phyloP scores from a whole-genome alignment of 768 basidiomycete species.

The Trametes coccinea region DNA sequence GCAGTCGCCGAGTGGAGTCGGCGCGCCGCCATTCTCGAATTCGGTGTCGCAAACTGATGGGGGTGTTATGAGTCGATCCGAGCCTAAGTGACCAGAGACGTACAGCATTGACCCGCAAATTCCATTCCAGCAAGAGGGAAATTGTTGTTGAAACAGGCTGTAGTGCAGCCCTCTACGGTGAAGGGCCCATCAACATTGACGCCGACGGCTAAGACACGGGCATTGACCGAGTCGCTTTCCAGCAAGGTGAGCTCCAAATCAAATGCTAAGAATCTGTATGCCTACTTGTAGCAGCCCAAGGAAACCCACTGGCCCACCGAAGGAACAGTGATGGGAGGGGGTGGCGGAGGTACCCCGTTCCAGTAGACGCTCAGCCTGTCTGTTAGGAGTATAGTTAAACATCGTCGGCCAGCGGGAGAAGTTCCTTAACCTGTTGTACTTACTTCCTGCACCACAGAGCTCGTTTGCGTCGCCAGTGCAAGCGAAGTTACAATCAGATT shows the following conservation, averaged over 20 bases:
- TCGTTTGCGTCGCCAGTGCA: slow-evolving; percentile 62
- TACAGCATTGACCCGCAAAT: slow-evolving; percentile 38
- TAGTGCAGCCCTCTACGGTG: slow-evolving; percentile 58
- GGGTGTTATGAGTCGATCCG: slow-evolving; percentile 1
- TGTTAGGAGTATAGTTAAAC: slow-evolving; percentile 2
- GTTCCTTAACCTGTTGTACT: slow-evolving; percentile 1
- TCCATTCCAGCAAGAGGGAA: slow-evolving; percentile 42
- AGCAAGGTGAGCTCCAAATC: background rate
- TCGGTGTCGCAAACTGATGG: slow-evolving; percentile 49
- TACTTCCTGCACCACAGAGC: slow-evolving; percentile 57
- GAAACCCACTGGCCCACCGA: slow-evolving; percentile 65
- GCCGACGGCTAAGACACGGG: slow-evolving; percentile 37
- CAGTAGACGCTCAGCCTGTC: slow-evolving; percentile 61
- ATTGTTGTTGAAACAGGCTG: slow-evolving; percentile 59
- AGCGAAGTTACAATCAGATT: slow-evolving; percentile 57
- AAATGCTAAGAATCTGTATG: background rate
- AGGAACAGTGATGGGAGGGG: slow-evolving; percentile 52
- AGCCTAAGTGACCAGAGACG: background rate
- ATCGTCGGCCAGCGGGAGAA: slow-evolving; percentile 4
- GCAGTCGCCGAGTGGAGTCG: slow-evolving; percentile 54
- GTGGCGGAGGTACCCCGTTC: slow-evolving; percentile 58
- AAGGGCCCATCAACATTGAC: slow-evolving; percentile 42
- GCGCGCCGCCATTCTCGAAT: slow-evolving; percentile 49
- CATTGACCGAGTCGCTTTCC: slow-evolving; percentile 36
- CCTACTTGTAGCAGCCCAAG: slow-evolving; percentile 75